These are phyloP conservation scores for Blastobotrys aristatus DNA, from an alignment of 1,139 yeast genomes.

Conservation along the genomic window DNA sequence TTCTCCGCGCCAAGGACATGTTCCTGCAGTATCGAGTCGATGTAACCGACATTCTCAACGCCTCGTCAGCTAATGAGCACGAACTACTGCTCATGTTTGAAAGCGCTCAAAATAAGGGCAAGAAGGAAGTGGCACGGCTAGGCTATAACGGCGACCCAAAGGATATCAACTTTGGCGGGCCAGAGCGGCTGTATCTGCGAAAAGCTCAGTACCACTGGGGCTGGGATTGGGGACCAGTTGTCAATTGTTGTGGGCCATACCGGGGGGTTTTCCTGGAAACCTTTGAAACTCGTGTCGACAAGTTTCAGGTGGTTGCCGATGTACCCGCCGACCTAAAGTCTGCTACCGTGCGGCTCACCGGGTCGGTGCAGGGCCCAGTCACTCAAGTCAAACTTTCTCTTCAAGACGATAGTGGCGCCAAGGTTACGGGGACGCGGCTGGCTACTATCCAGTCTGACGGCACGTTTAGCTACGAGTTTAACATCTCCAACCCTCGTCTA, in stretches of 20 bases:
- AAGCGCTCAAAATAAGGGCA: slow-evolving; percentile 12
- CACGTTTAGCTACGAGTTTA: neutral
- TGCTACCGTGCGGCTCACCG: slow-evolving; percentile 11
- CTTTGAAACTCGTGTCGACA: slow-evolving; percentile 10
- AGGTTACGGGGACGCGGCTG: neutral
- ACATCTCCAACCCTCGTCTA: slow-evolving; percentile 27
- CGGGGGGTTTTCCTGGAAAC: slow-evolving; percentile 17
- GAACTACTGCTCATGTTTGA: slow-evolving; percentile 12
- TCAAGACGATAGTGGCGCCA: neutral
- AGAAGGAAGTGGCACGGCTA: slow-evolving; percentile 12
- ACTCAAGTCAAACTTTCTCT: neutral
- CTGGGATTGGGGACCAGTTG: slow-evolving; percentile 23
- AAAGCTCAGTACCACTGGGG: slow-evolving; percentile 23
- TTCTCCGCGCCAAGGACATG: slow-evolving; percentile 27
- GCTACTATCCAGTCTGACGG: neutral
- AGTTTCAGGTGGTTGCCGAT: slow-evolving; percentile 15
- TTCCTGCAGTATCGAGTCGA: slow-evolving; percentile 22
- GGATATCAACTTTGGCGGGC: slow-evolving; percentile 15
- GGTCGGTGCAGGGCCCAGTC: slow-evolving; percentile 8
- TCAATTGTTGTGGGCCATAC: slow-evolving; percentile 19
- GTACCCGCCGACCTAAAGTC: slow-evolving; percentile 18
- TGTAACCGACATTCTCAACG: slow-evolving; percentile 14
- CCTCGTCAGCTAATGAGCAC: neutral
- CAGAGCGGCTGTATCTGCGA: slow-evolving; percentile 17
- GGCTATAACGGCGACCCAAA: slow-evolving; percentile 15